Evolutionary conservation across 1,284 basidiomycete genomes (phyloP).

Genomic region (Ceraceosorus guamensis): DNA sequence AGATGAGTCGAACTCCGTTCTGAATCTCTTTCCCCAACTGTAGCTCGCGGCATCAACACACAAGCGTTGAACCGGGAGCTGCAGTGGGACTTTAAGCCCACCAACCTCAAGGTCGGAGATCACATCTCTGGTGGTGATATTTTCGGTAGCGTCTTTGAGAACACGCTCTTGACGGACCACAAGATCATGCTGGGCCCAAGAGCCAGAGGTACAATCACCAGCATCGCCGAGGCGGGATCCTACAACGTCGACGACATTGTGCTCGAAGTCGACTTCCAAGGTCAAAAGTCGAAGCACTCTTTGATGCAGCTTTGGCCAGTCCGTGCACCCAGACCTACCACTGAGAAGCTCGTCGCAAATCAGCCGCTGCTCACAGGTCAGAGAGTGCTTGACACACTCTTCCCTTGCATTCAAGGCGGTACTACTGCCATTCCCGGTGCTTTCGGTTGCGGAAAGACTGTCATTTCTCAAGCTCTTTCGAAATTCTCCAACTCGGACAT

Average conservation of each 20-base stretch:
- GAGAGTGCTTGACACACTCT: conserved; percentile 91
- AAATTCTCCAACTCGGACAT: conserved; percentile 99
- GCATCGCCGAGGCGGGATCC: conserved; percentile 87
- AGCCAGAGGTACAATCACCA: conserved; percentile 87
- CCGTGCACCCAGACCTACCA: conserved; percentile 87
- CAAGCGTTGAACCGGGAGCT: conserved; percentile 80
- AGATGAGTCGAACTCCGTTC: no score
- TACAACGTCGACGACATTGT: conserved; percentile 91
- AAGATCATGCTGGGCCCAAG: conserved; percentile 93
- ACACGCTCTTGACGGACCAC: conserved; percentile 90
- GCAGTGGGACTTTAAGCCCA: conserved; percentile 94
- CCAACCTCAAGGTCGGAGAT: conserved; percentile 67
- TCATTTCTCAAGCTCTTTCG: conserved; percentile 64
- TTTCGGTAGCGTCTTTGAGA: conserved; percentile 91
- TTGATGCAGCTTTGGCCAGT: conserved; percentile 99
- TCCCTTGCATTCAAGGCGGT: conserved; percentile 98
- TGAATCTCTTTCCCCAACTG: neutral
- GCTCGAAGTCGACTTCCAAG: conserved; percentile 94
- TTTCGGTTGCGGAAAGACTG: conserved; percentile 70
- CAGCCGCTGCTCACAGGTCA: conserved; percentile 92
- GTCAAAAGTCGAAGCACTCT: conserved; percentile 83
- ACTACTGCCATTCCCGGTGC: conserved; percentile 98
- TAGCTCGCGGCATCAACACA: conserved; percentile 76
- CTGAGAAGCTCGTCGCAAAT: conserved; percentile 88
- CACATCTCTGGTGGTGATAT: conserved; percentile 95